These are phyloP conservation scores for Boeremia lycopersici DNA, from an alignment of 2,329 filamentous ascomycete species.

Conservation along the genomic window DNA sequence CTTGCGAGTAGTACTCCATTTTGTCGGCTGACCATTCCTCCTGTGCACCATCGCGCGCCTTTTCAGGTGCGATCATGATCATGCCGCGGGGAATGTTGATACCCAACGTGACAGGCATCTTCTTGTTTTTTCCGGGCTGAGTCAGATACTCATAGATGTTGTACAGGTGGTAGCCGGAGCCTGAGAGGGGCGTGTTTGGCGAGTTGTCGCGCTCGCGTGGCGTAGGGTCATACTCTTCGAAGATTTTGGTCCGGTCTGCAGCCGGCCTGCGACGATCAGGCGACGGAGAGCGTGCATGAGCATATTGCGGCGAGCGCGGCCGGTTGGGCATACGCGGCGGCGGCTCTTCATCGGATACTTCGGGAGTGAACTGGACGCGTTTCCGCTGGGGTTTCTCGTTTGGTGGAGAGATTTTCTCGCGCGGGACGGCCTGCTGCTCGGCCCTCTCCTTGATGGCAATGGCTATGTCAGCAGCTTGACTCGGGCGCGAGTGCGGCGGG, in stretches of 20 bases:
- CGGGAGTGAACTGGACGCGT: slow-evolving; percentile 64
- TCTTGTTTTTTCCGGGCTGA: slow-evolving; percentile 96
- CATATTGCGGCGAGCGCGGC: slow-evolving; percentile 59
- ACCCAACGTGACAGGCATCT: slow-evolving; percentile 97
- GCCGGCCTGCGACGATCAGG: slow-evolving; percentile 37
- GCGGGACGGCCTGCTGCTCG: slow-evolving; percentile 44
- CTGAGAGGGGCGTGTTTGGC: slow-evolving; percentile 55
- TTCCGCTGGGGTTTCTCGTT: slow-evolving; percentile 54
- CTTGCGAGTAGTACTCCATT: slow-evolving; percentile 96
- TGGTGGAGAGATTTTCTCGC: slow-evolving; percentile 54
- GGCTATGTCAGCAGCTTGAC: slow-evolving; percentile 64
- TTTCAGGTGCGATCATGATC: slow-evolving; percentile 90
- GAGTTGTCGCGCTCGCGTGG: slow-evolving; percentile 51
- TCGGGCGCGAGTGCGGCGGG: slow-evolving; percentile 53
- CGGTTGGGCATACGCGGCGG: slow-evolving; percentile 67
- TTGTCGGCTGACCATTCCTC: slow-evolving; percentile 95
- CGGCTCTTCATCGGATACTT: slow-evolving; percentile 69
- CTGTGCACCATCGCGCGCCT: slow-evolving; percentile 78
- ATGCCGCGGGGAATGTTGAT: slow-evolving; percentile 87
- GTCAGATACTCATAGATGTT: slow-evolving; percentile 98
- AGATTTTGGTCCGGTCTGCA: slow-evolving; percentile 48
- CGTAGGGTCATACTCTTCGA: slow-evolving; percentile 51
- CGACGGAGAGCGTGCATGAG: slow-evolving; percentile 49
- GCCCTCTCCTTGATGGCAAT: slow-evolving; percentile 58
- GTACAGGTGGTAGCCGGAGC: slow-evolving; percentile 89